A percentile compares a stretch with the other conserved stretches of the same genome.
Conservation (phyloP, 805 yeast genomes). For the Lipomyces sp. region DNA sequence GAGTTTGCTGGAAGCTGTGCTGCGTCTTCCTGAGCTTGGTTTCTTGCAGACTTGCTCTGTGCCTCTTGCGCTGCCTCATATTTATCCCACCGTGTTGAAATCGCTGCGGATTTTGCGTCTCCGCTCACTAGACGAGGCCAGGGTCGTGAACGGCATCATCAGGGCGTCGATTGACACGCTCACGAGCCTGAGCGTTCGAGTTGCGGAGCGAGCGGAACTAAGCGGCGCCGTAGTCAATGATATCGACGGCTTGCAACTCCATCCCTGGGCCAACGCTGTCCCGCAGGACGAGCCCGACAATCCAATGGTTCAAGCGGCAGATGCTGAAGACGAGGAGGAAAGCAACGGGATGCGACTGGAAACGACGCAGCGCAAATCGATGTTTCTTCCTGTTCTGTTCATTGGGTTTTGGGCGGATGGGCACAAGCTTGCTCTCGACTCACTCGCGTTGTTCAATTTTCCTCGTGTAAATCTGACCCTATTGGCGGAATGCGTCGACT, state of each 20-base stretch:
- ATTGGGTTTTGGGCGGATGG: background rate
- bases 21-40: slow-evolving; percentile 5
- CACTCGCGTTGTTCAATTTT: slow-evolving; percentile 21
- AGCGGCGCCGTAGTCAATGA: slow-evolving; percentile 7
- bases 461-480: slow-evolving; percentile 14
- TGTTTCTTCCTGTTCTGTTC: slow-evolving; percentile 9
- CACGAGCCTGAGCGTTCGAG: slow-evolving; percentile 12
- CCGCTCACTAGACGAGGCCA: slow-evolving; percentile 19
- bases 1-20: slow-evolving; percentile 5
- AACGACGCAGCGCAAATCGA: slow-evolving; percentile 14
- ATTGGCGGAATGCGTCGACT: slow-evolving; percentile 8
- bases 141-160: slow-evolving; percentile 13
- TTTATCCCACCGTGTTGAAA: background rate
- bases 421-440: slow-evolving; percentile 4
- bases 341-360: background rate
- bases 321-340: background rate
- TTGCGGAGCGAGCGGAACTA: slow-evolving; percentile 17
- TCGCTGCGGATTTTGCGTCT: slow-evolving; percentile 15
- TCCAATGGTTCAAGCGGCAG: background rate
- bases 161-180: slow-evolving; percentile 5
- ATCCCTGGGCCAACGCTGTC: background rate
- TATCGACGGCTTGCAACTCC: background rate
- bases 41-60: slow-evolving; percentile 20
- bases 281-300: background rate
- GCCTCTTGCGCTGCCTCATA: slow-evolving; percentile 3